Base-by-base conservation (phyloP, 2,329 filamentous ascomycete genomes). In the Thelonectria rubi region DNA sequence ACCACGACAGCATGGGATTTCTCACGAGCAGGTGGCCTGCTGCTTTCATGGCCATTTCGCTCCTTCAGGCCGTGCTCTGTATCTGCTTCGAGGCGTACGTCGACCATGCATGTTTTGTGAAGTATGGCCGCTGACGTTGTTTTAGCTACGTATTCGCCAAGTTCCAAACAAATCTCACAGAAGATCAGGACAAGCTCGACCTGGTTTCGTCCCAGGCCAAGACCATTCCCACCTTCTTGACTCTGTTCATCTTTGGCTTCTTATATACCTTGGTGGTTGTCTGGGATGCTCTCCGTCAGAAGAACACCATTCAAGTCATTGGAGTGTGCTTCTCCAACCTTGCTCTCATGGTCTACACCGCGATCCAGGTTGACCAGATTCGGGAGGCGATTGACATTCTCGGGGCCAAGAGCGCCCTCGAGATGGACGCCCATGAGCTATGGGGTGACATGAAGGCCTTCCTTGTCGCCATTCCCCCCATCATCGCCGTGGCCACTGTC, bases 261-360 rank as follows among this genome's bases (percentile, higher is more conserved):
- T 78, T 99, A 60, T 99, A 98, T 80, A 89, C 97, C 74, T 81
- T 98, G 32, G 81, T 96, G 26, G 83, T 99, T 55, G 91, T 95
- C 12, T 98, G 93, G 85, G 95, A 99, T 81, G 95, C 94, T 15
- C 83, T 99, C 60, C 89, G 93, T 65, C 84, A 94, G 74, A 97
- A 97, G 79, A 99, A 99, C 80, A 99, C 95, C 11, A 99, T 99
- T 82, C 95, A 99, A 78, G 86, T 98, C 75, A 98, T 99, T 70
- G 95, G 95, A 46, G 85, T 99, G 30, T 97, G 94, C 79, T 81
- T 96, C 60, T 95, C 95, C 80, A 98, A 99, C 78, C 78, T 95
- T 32, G 94, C 93, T 42, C 87, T 99, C 69, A 85, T 98, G 73
- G 88, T 98, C 65, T 99, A 99, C 75, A 93, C 94, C 3, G 89